A percentile compares a stretch with the other conserved stretches of the same genome.
phyloP scores from a whole-genome alignment of 148 eudicot genomes.

The Amaranthus palmeri region DNA sequence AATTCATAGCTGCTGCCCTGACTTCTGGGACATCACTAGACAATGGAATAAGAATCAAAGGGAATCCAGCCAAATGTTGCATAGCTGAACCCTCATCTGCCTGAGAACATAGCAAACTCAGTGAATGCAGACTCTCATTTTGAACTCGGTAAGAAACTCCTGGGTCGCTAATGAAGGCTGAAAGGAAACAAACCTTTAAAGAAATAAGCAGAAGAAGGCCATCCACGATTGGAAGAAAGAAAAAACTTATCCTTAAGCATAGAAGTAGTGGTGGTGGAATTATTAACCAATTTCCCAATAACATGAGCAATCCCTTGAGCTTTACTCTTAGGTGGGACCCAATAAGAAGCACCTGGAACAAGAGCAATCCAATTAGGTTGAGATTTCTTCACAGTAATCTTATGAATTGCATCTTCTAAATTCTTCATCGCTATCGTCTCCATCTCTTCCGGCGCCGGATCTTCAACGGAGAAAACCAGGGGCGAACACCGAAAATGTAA shows the following conservation, averaged over 20 bases:
- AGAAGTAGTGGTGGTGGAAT: conserved; percentile 11
- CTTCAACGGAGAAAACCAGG: conserved; percentile 7
- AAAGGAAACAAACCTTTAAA: conserved; percentile 43
- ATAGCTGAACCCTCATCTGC: conserved; percentile 45
- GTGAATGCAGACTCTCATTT: conserved; percentile 63
- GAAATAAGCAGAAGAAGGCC: conserved; percentile 60
- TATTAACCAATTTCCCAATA: conserved; percentile 31
- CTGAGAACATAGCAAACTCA: conserved; percentile 49
- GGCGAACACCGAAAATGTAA: no score
- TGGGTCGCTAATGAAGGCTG: conserved; percentile 50
- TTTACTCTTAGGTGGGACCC: conserved; percentile 66
- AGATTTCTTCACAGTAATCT: conserved; percentile 45
- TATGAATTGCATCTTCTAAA: conserved; percentile 65
- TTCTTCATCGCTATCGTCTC: conserved; percentile 41
- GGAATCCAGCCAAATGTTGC: conserved; percentile 59
- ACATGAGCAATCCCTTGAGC: conserved; percentile 49
- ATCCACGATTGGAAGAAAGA: conserved; percentile 37
- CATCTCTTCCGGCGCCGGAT: conserved; percentile 18
- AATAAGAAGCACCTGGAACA: conserved; percentile 70
- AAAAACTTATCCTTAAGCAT: conserved; percentile 24
- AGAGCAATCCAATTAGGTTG: conserved; percentile 73
- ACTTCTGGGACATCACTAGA: conserved; percentile 62
- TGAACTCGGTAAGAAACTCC: conserved; percentile 62
- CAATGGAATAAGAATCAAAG: conserved; percentile 66
- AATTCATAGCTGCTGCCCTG: conserved; percentile 69